A percentile compares a stretch with the other conserved stretches of the same genome.
Evolutionary conservation across 129 eudicot genomes (phyloP).

Genomic region (Dittrichia graveolens): DNA sequence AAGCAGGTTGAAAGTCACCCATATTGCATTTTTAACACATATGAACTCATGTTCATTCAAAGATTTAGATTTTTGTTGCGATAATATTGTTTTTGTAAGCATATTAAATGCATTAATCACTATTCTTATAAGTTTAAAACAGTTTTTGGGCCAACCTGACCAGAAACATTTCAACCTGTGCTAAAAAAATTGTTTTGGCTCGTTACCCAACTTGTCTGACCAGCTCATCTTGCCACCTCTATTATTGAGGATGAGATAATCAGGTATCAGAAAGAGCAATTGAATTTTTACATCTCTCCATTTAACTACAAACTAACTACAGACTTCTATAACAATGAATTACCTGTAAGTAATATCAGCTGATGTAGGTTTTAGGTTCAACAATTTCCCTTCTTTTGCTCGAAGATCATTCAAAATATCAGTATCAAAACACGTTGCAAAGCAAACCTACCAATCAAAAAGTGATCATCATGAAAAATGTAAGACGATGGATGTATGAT

Average conservation of each 20-base stretch:
- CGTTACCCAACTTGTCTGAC: background rate
- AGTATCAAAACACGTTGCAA: constrained; percentile 94
- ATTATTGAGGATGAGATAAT: constrained; percentile 2
- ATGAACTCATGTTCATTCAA: background rate
- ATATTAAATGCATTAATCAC: background rate
- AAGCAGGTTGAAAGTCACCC: background rate
- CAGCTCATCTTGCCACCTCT: constrained; percentile 7
- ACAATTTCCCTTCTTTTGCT: constrained; percentile 74
- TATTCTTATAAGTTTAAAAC: background rate
- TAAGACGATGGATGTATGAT: background rate
- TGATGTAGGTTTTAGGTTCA: constrained; percentile 81
- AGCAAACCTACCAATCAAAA: constrained; percentile 70
- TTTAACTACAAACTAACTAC: background rate
- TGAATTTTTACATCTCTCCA: background rate
- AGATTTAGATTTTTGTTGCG: background rate
- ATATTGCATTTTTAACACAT: background rate
- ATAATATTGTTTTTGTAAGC: background rate
- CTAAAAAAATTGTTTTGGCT: background rate
- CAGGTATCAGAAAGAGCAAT: constrained; percentile 10
- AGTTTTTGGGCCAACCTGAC: background rate
- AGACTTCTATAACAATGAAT: background rate
- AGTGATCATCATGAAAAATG: constrained; percentile 5
- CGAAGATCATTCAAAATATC: constrained; percentile 69
- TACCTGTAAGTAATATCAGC: constrained; percentile 84
- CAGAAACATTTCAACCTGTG: background rate